Percentiles rank a stretch among this genome's conserved stretches.
These are phyloP conservation scores for Flaveria linearis DNA, from an alignment of 129 eudicot genomes.

Conservation along the genomic window DNA sequence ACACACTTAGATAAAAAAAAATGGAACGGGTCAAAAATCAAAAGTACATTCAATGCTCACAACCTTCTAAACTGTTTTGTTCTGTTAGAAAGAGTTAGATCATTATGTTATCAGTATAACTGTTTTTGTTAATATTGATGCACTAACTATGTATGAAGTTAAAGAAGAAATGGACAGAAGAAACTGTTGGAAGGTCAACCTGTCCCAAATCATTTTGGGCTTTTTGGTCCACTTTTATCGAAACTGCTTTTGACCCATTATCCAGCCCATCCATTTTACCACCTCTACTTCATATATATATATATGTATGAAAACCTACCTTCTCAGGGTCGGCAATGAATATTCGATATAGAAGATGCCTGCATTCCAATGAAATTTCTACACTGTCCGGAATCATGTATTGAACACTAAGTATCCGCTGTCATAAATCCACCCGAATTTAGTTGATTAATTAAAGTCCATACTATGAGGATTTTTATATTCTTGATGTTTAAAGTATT, in stretches of 20 bases:
- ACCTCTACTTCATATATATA: not conserved
- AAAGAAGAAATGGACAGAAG: not conserved
- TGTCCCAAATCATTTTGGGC: not conserved
- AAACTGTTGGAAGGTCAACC: not conserved
- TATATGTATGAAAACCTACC: slow-evolving; percentile 36
- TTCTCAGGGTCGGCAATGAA: slow-evolving; percentile 63
- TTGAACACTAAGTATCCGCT: slow-evolving; percentile 61
- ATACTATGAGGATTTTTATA: not conserved
- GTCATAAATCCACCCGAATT: slow-evolving; percentile 30
- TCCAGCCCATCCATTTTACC: not conserved
- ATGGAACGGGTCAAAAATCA: not conserved
- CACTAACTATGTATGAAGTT: not conserved
- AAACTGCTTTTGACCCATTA: slow-evolving; percentile 7
- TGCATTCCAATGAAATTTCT: slow-evolving; percentile 58
- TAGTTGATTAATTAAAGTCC: slow-evolving; percentile 1
- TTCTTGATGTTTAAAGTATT: slow-evolving; percentile 1
- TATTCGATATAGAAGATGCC: slow-evolving; percentile 61
- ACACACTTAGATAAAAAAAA: not conserved
- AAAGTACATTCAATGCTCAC: too few species aligned
- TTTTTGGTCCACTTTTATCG: too few species aligned
- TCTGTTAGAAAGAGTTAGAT: too few species aligned
- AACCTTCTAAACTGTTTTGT: too few species aligned
- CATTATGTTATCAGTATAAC: not conserved
- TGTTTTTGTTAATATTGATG: not conserved
- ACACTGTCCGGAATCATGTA: slow-evolving; percentile 53